Evolutionary conservation across 768 basidiomycete genomes (phyloP).

Genomic region (Amanita rimosa): DNA sequence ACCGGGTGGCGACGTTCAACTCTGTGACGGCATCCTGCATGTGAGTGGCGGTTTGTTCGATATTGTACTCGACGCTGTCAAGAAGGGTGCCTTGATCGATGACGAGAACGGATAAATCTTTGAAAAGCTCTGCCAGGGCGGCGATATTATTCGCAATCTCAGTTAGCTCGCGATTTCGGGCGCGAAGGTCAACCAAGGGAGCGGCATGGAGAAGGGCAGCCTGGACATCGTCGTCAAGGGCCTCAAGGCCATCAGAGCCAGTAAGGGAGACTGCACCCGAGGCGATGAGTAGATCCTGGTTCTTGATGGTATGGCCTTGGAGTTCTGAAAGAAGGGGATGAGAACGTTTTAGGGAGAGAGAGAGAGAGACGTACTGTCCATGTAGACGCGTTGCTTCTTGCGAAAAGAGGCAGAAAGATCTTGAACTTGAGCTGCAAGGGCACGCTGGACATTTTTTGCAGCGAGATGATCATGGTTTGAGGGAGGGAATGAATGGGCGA

Average conservation of each 20-base stretch:
- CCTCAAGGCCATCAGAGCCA: constrained; percentile 73
- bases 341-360: constrained; percentile 9
- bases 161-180: constrained; percentile 59
- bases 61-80: constrained; percentile 96
- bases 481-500: constrained; percentile 57
- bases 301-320: constrained; percentile 96
- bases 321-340: constrained; percentile 43
- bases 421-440: constrained; percentile 92
- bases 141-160: constrained; percentile 91
- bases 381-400: constrained; percentile 96
- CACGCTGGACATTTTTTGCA: constrained; percentile 91
- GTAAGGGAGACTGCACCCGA: constrained; percentile 77
- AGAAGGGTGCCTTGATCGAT: constrained; percentile 97
- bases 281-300: constrained; percentile 87
- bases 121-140: constrained; percentile 89
- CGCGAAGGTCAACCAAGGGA: constrained; percentile 27
- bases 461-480: constrained; percentile 42
- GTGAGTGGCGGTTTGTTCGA: constrained; percentile 80
- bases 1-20: constrained; percentile 74
- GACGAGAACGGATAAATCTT: constrained; percentile 84
- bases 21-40: constrained; percentile 80
- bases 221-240: constrained; percentile 83
- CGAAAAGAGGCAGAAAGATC: constrained; percentile 85
- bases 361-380: constrained; percentile 72
- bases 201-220: constrained; percentile 45